phyloP scores from a whole-genome alignment of 1,284 basidiomycete genomes.

The Irpex sp. region DNA sequence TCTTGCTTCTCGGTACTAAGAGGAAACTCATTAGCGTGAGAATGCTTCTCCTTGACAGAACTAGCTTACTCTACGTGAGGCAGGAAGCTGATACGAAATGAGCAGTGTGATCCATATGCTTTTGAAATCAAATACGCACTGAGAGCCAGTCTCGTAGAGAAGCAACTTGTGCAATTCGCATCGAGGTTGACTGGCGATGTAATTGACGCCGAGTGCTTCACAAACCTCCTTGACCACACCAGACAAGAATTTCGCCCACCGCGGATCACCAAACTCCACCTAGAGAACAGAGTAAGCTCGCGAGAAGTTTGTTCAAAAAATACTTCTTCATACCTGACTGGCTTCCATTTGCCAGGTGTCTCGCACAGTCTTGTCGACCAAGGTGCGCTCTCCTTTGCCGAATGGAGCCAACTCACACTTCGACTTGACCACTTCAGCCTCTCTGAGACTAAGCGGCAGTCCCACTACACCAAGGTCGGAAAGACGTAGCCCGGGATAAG shows the following conservation, averaged over 20 bases:
- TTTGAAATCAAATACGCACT: constrained; percentile 26
- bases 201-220: constrained; percentile 4
- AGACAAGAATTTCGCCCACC: constrained; percentile 4
- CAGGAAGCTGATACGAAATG: constrained; percentile 21
- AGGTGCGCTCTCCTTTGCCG: constrained; percentile 19
- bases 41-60: neutral
- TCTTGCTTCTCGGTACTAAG: constrained; percentile 32
- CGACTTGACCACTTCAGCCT: neutral
- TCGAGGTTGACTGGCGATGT: constrained; percentile 17
- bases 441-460: neutral
- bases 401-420: constrained; percentile 15
- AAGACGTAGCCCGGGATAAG: neutral
- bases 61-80: constrained; percentile 28
- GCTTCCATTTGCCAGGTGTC: constrained; percentile 23
- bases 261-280: constrained; percentile 5
- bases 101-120: neutral
- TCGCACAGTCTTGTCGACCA: constrained; percentile 20
- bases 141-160: constrained; percentile 37
- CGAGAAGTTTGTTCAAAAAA: neutral
- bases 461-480: neutral
- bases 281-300: neutral
- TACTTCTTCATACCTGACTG: constrained; percentile 2
- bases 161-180: constrained; percentile 38
- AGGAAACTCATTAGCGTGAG: neutral
- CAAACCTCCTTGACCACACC: constrained; percentile 22